A percentile compares a stretch with the other conserved stretches of the same genome.
Evolutionary conservation across 2,329 filamentous ascomycete genomes (phyloP).

Genomic region (Pestalotiopsis sp.): DNA sequence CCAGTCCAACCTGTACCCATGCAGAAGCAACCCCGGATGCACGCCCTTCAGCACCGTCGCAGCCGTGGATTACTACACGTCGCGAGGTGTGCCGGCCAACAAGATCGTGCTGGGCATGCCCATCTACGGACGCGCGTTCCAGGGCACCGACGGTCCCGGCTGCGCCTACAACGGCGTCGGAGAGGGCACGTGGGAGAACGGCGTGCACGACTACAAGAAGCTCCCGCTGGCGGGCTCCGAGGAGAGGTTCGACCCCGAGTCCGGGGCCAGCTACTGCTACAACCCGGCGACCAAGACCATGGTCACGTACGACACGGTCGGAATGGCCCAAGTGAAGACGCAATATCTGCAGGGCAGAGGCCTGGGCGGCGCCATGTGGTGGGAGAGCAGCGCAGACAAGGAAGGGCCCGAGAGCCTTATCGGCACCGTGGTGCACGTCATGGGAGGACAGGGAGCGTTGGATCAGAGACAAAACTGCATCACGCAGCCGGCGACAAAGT

Average conservation of each 20-base stretch:
- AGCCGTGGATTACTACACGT: conserved; percentile 72
- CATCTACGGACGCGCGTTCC: conserved; percentile 85
- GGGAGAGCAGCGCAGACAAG: conserved; percentile 85
- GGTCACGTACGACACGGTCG: conserved; percentile 77
- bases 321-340: conserved; percentile 70
- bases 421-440: conserved; percentile 58
- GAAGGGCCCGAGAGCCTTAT: conserved; percentile 69
- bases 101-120: conserved; percentile 94
- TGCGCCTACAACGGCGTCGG: conserved; percentile 71
- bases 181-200: conserved; percentile 80
- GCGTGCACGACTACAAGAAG: conserved; percentile 87
- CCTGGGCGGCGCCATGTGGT: conserved; percentile 95
- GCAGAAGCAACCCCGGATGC: conserved; percentile 53
- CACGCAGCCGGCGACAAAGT: conserved; percentile 66
- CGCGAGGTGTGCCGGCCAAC: conserved; percentile 61
- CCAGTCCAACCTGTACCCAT: conserved; percentile 76
- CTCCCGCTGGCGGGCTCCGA: conserved; percentile 70
- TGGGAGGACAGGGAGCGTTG: conserved; percentile 57
- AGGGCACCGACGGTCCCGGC: conserved; percentile 76
- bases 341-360: conserved; percentile 67
- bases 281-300: conserved; percentile 64
- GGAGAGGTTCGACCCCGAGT: conserved; percentile 65
- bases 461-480: conserved; percentile 61
- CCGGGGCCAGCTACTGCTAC: conserved; percentile 79
- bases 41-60: conserved; percentile 80